Conservation (phyloP, 352 stramenopile genomes). For the Phytophthora meadii region DNA sequence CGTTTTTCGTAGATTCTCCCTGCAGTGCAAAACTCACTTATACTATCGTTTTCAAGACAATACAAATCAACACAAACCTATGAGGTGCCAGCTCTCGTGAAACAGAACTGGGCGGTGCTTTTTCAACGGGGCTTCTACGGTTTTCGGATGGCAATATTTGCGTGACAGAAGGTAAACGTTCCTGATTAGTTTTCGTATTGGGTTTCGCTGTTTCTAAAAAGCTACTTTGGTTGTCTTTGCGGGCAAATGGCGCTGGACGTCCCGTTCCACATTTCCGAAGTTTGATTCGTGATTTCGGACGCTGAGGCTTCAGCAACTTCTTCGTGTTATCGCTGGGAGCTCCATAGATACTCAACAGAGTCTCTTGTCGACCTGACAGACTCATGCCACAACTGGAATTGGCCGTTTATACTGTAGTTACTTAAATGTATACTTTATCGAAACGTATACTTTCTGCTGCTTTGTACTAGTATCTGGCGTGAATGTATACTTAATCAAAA, state of each 20-base stretch:
- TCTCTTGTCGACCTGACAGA: constrained; percentile 39
- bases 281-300: constrained; percentile 1
- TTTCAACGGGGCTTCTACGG: background rate
- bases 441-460: background rate
- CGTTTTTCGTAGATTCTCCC: background rate
- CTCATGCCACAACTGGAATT: constrained; percentile 15
- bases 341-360: constrained; percentile 48
- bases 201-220: background rate
- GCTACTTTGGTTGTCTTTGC: too few relatives aligned
- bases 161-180: background rate
- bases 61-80: background rate
- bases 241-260: constrained; percentile 6
- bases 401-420: background rate
- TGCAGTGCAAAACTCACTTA: background rate
- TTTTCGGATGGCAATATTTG: background rate
- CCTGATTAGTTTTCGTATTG: background rate
- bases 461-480: too few relatives aligned
- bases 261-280: constrained; percentile 1
- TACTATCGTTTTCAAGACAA: background rate
- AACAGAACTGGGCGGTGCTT: too few relatives aligned
- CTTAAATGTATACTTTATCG: background rate
- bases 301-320: constrained; percentile 15
- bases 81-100: background rate
- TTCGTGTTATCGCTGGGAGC: background rate
- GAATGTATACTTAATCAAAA: too few relatives aligned